These are phyloP conservation scores for Przewalskia tangutica DNA, from an alignment of 257 asterid genomes.

Conservation along the genomic window DNA sequence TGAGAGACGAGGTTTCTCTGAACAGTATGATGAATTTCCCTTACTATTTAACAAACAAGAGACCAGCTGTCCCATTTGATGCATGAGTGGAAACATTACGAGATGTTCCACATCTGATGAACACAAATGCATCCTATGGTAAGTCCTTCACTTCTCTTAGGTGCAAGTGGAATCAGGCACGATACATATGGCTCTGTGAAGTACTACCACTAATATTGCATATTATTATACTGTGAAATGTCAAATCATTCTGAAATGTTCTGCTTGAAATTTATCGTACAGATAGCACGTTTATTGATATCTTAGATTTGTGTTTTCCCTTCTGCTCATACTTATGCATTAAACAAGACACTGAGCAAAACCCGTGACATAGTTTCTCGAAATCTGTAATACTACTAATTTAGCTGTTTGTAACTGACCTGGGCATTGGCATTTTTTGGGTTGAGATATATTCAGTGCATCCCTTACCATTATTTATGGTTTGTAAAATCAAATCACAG, in stretches of 20 bases:
- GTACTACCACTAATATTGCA: background rate
- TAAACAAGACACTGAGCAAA: background rate
- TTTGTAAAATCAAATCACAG: background rate
- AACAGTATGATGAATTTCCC: constrained; percentile 72
- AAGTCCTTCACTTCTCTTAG: background rate
- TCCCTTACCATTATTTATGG: background rate
- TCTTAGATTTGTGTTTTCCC: background rate
- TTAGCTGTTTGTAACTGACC: background rate
- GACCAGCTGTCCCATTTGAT: background rate
- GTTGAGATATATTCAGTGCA: background rate
- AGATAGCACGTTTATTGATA: background rate
- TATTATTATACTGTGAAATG: background rate
- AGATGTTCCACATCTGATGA: background rate
- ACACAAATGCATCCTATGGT: background rate
- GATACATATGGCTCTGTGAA: background rate
- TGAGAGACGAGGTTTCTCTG: constrained; percentile 55
- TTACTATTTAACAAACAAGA: constrained; percentile 53
- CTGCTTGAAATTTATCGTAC: constrained; percentile 3
- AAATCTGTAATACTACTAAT: background rate
- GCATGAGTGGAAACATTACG: background rate
- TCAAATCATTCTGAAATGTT: constrained; percentile 8
- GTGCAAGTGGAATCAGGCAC: background rate
- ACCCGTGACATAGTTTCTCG: background rate
- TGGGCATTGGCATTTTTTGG: background rate
- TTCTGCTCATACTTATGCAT: background rate